Base-by-base conservation (phyloP, 2,329 filamentous ascomycete genomes). In the Hymenoscyphus infarciens region DNA sequence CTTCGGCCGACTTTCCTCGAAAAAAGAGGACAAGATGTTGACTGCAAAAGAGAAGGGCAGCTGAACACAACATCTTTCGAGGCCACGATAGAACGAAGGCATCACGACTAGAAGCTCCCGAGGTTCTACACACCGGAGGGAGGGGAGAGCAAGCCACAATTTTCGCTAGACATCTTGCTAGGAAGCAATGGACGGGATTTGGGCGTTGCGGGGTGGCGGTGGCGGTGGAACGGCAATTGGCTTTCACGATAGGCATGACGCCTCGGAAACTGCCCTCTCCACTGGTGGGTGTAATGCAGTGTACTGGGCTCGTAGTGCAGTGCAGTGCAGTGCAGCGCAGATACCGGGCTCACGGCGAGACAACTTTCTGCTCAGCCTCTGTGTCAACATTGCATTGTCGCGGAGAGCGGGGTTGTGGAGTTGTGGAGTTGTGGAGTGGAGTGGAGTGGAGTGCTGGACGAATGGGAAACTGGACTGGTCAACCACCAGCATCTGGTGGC, bases 331-430 rank as follows among this genome's bases (percentile, higher is more conserved):
- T n/a, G n/a, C n/a, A n/a, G n/a, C n/a, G 42, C 19, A 49, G 19
- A n/a, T 19, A 6, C 42, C n/a, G 42, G 42, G 19, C n/a, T 25
- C 42, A 15, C 33, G 33, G 33, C 33, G 33, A 35, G 33, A 35
- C 33, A 35, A 35, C 3, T 35, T 35, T 35, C 33, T 35, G 19
- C n/a, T 10, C 7, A 49, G 42, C 3, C 39, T 42, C 39, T 49
- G 42, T 49, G n/a, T 49, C 19, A 49, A 49, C 42, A 49, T 22
- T 49, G n/a, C 42, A 49, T 49, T 49, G n/a, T 49, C 22, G 42
- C 42, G 42, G 42, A 49, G 42, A 22, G n/a, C 8, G 42, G n/a
- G 8, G n/a, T 19, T 49, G 42, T 25, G 42, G 42, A 19, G 42
- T 49, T 10, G n/a, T 11, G n/a, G 10, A 49, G n/a, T 22, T n/a